Base-by-base conservation (phyloP, 2,329 filamentous ascomycete species). In the Neonectria magnoliae region DNA sequence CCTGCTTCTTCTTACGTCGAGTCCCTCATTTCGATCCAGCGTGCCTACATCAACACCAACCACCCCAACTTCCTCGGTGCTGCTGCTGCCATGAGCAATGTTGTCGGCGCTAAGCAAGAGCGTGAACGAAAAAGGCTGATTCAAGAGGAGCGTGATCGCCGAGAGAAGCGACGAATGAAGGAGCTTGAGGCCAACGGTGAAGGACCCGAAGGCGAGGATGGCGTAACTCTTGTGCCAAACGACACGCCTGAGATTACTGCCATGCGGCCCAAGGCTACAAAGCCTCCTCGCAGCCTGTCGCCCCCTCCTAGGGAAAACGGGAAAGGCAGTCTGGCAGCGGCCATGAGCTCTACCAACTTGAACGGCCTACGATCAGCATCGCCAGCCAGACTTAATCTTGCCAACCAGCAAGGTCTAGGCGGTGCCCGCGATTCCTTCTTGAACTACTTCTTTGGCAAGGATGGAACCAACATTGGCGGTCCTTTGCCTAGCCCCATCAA, bases 21-120 rank as follows among this genome's bases (percentile, higher is more conserved):
- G 79, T 98, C 95, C 44, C 85, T 99, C 67, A 99, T 99, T 70
- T 92, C 96, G 27, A 99, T 99, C 65, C 96, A 99, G 81, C 89
- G 96, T 71, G 96, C 96, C 20, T 99, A 99, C 81, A 98, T 99
- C 82, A 99, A 99, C 83, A 99, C 96, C 45, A 99, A 99, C 76
- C 96, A 99, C 78, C 96, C 96, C 53, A 99, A 99, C 80, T 99
- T 99, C 83, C 88, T 98, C 16, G 96, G 96, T 48, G 96, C 96
- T 16, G 95, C 96, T 22, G 95, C 94, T 38, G 96, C 96, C 67
- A 99, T 99, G 96, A 95, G 93, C 71, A 94, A 96, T 52, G 95
- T 99, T 51, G 97, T 99, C 66, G 93, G 89, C 76, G 95, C 92
- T 76, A 97, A 96, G 81, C 94, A 98, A 78, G 96, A 99, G 71